Conservation (phyloP, 768 basidiomycete species). For the Trametes villosa region DNA sequence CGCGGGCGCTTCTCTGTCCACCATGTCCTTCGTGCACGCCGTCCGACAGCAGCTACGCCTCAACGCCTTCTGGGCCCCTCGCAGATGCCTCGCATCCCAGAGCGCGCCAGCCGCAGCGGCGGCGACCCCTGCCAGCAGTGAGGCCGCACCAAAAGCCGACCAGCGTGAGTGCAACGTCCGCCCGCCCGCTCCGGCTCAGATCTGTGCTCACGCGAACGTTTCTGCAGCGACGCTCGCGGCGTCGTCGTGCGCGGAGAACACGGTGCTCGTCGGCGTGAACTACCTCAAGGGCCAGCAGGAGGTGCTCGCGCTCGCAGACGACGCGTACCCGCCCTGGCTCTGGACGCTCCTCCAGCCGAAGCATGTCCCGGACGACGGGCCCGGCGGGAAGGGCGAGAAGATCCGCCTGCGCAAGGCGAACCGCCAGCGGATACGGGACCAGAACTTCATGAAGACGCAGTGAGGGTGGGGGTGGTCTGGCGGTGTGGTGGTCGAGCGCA, state of each 20-base stretch:
- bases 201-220: not conserved
- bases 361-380: slow-evolving; percentile 69
- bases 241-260: slow-evolving; percentile 75
- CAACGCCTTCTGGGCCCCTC: slow-evolving; percentile 25
- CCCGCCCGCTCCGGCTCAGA: not conserved
- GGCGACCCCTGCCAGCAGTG: not conserved
- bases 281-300: slow-evolving; percentile 84
- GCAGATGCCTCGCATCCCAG: slow-evolving; percentile 30
- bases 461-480: slow-evolving; percentile 31
- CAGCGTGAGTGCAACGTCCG: not conserved
- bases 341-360: slow-evolving; percentile 76
- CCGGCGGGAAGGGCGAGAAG: slow-evolving; percentile 66
- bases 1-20: slow-evolving; percentile 14
- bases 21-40: slow-evolving; percentile 34
- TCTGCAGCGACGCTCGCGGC: slow-evolving; percentile 28
- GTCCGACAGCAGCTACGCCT: slow-evolving; percentile 29
- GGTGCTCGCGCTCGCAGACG: slow-evolving; percentile 76
- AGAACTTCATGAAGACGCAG: slow-evolving; percentile 87
- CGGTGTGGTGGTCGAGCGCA: not conserved
- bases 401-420: slow-evolving; percentile 60
- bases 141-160: slow-evolving; percentile 1
- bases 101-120: slow-evolving; percentile 8
- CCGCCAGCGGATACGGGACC: slow-evolving; percentile 73
- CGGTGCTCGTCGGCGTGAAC: slow-evolving; percentile 77
- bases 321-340: slow-evolving; percentile 87